phyloP scores from a whole-genome alignment of 768 basidiomycete genomes.

The Suillus discolor region DNA sequence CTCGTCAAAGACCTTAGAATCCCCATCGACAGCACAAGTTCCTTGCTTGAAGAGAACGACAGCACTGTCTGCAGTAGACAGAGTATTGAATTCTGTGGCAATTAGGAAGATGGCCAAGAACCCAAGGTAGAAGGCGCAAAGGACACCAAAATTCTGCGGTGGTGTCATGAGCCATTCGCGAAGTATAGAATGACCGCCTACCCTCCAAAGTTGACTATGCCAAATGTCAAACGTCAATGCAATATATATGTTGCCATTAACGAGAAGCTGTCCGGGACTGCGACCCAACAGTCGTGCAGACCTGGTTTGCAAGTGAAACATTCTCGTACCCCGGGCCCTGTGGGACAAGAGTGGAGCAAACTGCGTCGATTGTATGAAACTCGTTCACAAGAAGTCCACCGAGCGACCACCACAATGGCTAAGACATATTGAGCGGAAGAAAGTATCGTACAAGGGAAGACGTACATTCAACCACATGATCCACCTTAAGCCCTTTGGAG shows the following conservation, averaged over 20 bases:
- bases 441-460: neutral
- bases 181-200: slow-evolving; percentile 22
- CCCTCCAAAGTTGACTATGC: slow-evolving; percentile 52
- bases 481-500: slow-evolving; percentile 72
- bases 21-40: slow-evolving; percentile 18
- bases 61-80: slow-evolving; percentile 34
- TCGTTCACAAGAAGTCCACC: slow-evolving; percentile 80
- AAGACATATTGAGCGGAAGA: neutral
- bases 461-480: slow-evolving; percentile 64
- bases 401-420: slow-evolving; percentile 38
- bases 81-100: slow-evolving; percentile 58
- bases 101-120: slow-evolving; percentile 59
- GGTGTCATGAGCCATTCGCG: neutral
- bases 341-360: slow-evolving; percentile 61
- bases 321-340: slow-evolving; percentile 63
- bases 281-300: slow-evolving; percentile 73
- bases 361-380: slow-evolving; percentile 68
- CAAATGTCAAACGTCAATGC: slow-evolving; percentile 42
- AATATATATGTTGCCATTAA: slow-evolving; percentile 63
- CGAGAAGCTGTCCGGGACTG: slow-evolving; percentile 57
- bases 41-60: slow-evolving; percentile 72
- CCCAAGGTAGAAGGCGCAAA: slow-evolving; percentile 62
- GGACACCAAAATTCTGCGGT: slow-evolving; percentile 65
- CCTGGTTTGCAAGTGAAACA: slow-evolving; percentile 63
- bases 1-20: slow-evolving; percentile 29